A percentile compares a stretch with the other conserved stretches of the same genome.
Evolutionary conservation across 1,284 basidiomycete genomes (phyloP).

Genomic region (Puccinia horiana): DNA sequence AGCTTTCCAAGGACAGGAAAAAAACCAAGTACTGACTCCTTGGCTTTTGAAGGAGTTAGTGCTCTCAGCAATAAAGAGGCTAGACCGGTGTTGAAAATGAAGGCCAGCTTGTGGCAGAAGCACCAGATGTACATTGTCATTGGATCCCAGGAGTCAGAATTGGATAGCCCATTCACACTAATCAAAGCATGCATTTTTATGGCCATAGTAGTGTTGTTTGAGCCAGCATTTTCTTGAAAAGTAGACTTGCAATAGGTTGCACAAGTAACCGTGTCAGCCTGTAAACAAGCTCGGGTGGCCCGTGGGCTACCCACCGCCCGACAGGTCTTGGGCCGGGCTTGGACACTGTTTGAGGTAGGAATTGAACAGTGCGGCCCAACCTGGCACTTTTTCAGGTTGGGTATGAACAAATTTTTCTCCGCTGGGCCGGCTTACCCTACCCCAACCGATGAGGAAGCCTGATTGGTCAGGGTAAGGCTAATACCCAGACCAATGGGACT

Average conservation of each 20-base stretch:
- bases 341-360: no score
- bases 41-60: neutral
- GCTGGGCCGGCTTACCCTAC: no score
- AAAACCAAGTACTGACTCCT: neutral
- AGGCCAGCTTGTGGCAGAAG: slow-evolving; percentile 24
- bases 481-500: no score
- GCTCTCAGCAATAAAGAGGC: neutral
- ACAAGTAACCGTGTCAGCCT: no score
- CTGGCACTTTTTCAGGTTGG: no score
- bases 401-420: no score
- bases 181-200: neutral
- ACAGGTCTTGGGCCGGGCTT: no score
- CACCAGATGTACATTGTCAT: slow-evolving; percentile 14
- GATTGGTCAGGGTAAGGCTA: no score
- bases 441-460: no score
- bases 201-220: neutral
- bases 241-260: neutral
- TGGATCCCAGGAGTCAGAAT: neutral
- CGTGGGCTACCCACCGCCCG: no score
- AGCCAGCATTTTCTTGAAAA: neutral
- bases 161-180: neutral
- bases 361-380: no score
- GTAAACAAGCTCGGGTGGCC: no score
- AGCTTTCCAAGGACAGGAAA: neutral
- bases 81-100: neutral